Conservation (phyloP, 148 eudicot species). For the Euryodendron excelsum region DNA sequence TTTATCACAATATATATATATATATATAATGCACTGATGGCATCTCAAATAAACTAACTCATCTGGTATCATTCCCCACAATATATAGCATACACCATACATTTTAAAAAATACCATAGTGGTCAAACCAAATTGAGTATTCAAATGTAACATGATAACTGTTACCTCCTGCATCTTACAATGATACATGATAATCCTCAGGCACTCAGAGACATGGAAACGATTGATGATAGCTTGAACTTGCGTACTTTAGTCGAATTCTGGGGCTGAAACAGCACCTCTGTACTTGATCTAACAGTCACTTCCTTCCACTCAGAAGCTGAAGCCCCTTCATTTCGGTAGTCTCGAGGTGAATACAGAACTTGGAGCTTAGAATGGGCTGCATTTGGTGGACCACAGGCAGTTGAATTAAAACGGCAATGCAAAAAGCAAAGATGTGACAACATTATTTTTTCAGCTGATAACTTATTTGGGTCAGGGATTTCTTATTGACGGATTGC, state of each 20-base stretch:
- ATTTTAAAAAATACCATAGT: too few species aligned
- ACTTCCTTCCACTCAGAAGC: conserved; percentile 74
- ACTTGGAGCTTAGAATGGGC: conserved; percentile 81
- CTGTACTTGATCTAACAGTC: conserved; percentile 77
- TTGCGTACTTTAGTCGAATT: conserved; percentile 58
- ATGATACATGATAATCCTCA: conserved; percentile 25
- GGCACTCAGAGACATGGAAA: conserved; percentile 76
- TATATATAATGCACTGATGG: not conserved
- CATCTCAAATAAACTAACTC: not conserved
- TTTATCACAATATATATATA: not conserved
- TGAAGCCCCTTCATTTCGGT: conserved; percentile 69
- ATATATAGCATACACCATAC: not conserved
- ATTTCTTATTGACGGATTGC: too few species aligned
- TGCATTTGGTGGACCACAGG: conserved; percentile 28
- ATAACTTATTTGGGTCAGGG: too few species aligned
- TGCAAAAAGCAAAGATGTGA: not conserved
- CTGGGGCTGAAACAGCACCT: conserved; percentile 64
- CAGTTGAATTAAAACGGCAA: not conserved
- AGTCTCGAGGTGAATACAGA: conserved; percentile 75
- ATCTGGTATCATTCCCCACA: not conserved
- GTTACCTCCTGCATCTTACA: not conserved
- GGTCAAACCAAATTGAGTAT: not conserved
- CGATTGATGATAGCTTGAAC: conserved; percentile 71
- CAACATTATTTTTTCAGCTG: too few species aligned
- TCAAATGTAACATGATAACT: not conserved